Evolutionary conservation across 2,329 filamentous ascomycete genomes (phyloP).

Genomic region (Diaporthe helianthi): DNA sequence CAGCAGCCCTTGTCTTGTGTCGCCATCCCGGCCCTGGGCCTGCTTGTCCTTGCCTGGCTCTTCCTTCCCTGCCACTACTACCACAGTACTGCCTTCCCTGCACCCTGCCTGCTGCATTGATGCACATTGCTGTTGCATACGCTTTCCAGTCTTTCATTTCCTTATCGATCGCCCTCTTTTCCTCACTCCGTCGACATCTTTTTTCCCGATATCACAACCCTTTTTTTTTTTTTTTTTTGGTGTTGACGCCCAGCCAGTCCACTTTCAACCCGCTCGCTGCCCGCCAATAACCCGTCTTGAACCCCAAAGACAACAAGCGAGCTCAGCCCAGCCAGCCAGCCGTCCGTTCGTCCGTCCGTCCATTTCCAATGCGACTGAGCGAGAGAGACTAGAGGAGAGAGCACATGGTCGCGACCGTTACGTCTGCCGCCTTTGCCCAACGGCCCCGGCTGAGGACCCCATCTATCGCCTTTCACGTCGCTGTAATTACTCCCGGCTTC

Average conservation of each 20-base stretch:
- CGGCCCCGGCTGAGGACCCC: slow-evolving; percentile 21
- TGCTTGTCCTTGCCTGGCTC: neutral
- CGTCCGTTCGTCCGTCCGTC: neutral
- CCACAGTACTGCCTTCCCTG: neutral
- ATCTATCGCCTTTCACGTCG: slow-evolving; percentile 14
- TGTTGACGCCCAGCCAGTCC: slow-evolving; percentile 1
- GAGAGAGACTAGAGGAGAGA: neutral
- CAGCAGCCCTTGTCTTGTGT: slow-evolving; percentile 8
- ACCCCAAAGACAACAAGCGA: slow-evolving; percentile 8
- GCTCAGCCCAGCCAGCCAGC: neutral
- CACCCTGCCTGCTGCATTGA: neutral
- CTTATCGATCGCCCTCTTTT: neutral
- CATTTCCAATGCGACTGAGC: neutral
- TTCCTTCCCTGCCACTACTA: neutral
- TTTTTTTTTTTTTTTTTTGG: neutral
- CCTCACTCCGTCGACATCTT: slow-evolving; percentile 1
- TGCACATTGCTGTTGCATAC: slow-evolving; percentile 14
- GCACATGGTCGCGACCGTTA: slow-evolving; percentile 30
- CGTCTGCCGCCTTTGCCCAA: slow-evolving; percentile 30
- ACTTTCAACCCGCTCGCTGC: neutral
- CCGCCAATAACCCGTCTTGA: neutral
- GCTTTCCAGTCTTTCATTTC: slow-evolving; percentile 19
- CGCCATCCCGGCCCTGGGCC: slow-evolving; percentile 16
- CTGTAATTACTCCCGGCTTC: slow-evolving; percentile 28
- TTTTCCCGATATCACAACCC: slow-evolving; percentile 22